phyloP scores from a whole-genome alignment of 2,329 filamentous ascomycete genomes.

The Zymoseptoria ardabiliae region DNA sequence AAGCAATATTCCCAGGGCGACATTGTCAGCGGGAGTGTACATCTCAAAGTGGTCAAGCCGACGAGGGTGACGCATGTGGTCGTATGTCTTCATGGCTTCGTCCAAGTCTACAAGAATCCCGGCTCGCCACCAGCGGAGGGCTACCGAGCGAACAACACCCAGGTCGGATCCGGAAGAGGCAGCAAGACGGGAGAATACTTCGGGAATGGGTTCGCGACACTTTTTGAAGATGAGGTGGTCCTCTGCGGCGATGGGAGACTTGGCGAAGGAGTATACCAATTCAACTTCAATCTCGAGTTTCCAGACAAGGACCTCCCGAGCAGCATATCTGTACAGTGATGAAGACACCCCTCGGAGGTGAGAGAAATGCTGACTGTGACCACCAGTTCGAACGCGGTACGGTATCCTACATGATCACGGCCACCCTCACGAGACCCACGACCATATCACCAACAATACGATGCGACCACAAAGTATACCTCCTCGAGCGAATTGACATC shows the following conservation, averaged over 20 bases:
- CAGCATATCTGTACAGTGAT: conserved; percentile 71
- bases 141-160: conserved; percentile 41
- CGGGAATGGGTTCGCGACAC: conserved; percentile 68
- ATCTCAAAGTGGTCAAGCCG: conserved; percentile 66
- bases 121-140: conserved; percentile 51
- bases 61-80: conserved; percentile 73
- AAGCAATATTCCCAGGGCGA: conserved; percentile 70
- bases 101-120: conserved; percentile 67
- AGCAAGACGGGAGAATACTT: conserved; percentile 52
- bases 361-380: conserved; percentile 10
- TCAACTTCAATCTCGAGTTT: conserved; percentile 68
- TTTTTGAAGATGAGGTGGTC: conserved; percentile 77
- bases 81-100: conserved; percentile 69
- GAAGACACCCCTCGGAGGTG: conserved; percentile 29
- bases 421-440: conserved; percentile 81
- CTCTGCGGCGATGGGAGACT: conserved; percentile 71
- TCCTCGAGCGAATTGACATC: conserved; percentile 80
- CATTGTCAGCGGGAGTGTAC: conserved; percentile 63
- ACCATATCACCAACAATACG: conserved; percentile 72
- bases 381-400: conserved; percentile 89
- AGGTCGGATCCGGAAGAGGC: conserved; percentile 48
- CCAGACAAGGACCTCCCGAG: conserved; percentile 67
- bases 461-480: conserved; percentile 71
- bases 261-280: conserved; percentile 68
- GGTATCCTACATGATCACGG: conserved; percentile 83